phyloP scores from a whole-genome alignment of 805 yeast species.

The Candida fluviatilis region DNA sequence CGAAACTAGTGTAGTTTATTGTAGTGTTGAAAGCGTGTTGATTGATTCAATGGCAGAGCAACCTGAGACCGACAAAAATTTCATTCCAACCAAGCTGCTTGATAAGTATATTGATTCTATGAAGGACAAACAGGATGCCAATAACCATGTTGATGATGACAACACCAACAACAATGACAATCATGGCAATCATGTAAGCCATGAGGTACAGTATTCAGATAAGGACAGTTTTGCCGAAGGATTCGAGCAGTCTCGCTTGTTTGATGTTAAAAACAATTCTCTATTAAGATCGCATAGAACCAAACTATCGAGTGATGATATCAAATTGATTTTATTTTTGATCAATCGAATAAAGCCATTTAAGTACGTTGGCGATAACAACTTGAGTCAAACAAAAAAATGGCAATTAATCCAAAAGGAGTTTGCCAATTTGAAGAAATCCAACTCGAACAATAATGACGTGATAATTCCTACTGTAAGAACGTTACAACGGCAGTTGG shows the following conservation, averaged over 20 bases:
- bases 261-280: background rate
- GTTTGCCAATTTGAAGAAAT: constrained; percentile 16
- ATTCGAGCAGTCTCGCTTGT: constrained; percentile 1
- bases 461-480: constrained; percentile 30
- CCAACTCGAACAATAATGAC: constrained; percentile 1
- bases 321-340: constrained; percentile 25
- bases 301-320: constrained; percentile 24
- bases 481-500: constrained; percentile 32
- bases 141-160: too few relatives aligned
- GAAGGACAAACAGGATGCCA: too few relatives aligned
- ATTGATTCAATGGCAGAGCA: too few relatives aligned
- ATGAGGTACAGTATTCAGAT: too few relatives aligned
- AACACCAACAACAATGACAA: background rate
- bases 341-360: constrained; percentile 30
- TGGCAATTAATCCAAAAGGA: constrained; percentile 30
- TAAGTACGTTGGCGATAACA: constrained; percentile 33
- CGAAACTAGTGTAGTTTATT: too few relatives aligned
- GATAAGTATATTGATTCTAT: too few relatives aligned
- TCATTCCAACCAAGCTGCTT: too few relatives aligned
- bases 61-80: too few relatives aligned
- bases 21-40: too few relatives aligned
- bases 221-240: constrained; percentile 1
- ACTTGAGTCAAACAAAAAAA: constrained; percentile 28
- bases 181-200: background rate
- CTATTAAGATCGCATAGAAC: constrained; percentile 13